A percentile compares a stretch with the other conserved stretches of the same genome.
These are phyloP conservation scores for Tripterygium wilfordii DNA, from an alignment of 177 flowering plant species.

Conservation along the genomic window DNA sequence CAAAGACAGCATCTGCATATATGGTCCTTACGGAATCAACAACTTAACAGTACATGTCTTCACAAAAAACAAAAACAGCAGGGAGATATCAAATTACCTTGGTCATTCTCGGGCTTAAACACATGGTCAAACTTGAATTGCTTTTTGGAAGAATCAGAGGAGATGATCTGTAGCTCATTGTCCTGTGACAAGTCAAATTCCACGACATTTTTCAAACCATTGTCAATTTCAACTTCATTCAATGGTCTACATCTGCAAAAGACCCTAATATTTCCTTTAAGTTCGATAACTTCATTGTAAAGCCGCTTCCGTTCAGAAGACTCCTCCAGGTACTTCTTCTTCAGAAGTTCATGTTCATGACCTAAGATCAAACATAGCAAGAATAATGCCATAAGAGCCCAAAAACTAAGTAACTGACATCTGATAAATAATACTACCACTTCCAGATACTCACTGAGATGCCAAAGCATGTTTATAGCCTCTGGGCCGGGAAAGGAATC, in stretches of 20 bases:
- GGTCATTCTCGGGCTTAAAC: slow-evolving; percentile 66
- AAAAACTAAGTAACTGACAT: background rate
- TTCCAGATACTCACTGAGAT: slow-evolving; percentile 48
- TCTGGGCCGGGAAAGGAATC: slow-evolving; percentile 40
- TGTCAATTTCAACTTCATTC: slow-evolving; percentile 45
- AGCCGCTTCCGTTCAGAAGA: slow-evolving; percentile 56
- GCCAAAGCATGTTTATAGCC: slow-evolving; percentile 29
- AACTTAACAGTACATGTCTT: slow-evolving; percentile 3
- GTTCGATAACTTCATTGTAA: slow-evolving; percentile 86
- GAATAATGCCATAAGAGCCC: slow-evolving; percentile 1
- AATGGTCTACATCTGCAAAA: slow-evolving; percentile 91
- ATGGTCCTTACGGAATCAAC: background rate
- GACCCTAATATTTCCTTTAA: slow-evolving; percentile 86
- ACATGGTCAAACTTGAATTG: slow-evolving; percentile 85
- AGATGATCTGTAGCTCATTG: slow-evolving; percentile 59
- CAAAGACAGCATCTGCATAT: slow-evolving; percentile 72
- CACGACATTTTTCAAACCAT: slow-evolving; percentile 47
- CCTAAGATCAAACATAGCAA: slow-evolving; percentile 25
- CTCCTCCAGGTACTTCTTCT: slow-evolving; percentile 64
- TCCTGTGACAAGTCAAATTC: slow-evolving; percentile 63
- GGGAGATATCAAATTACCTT: slow-evolving; percentile 42
- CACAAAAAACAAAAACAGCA: background rate
- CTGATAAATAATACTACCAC: too few species aligned
- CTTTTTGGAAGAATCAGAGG: slow-evolving; percentile 68
- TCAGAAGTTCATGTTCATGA: slow-evolving; percentile 46